Conservation (phyloP, 1,284 basidiomycete species). For the Malassezia japonica region DNA sequence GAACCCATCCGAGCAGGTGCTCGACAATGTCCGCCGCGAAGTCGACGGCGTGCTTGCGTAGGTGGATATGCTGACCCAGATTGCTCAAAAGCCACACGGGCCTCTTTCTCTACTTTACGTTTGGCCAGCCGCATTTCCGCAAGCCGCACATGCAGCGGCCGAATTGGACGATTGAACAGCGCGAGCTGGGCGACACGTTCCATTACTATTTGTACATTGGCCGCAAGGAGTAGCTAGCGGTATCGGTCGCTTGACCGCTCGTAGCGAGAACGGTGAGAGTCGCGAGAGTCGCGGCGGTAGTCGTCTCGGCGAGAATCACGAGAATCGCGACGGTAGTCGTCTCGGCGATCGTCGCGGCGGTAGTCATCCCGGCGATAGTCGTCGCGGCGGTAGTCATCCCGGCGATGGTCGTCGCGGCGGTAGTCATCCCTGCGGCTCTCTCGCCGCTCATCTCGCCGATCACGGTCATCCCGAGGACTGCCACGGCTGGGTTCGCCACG, state of each 20-base stretch:
- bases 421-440: too few relatives aligned
- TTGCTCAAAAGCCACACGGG: slow-evolving; percentile 29
- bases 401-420: too few relatives aligned
- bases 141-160: slow-evolving; percentile 24
- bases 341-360: neutral
- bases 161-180: slow-evolving; percentile 27
- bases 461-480: too few relatives aligned
- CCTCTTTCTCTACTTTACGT: slow-evolving; percentile 40
- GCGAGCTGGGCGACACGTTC: slow-evolving; percentile 35
- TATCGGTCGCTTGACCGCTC: too few relatives aligned
- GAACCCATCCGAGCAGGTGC: slow-evolving; percentile 28
- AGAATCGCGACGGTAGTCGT: neutral
- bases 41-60: slow-evolving; percentile 33
- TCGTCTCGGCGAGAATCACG: neutral
- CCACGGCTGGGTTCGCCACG: neutral
- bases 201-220: slow-evolving; percentile 43
- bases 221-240: slow-evolving; percentile 3
- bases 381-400: too few relatives aligned
- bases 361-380: too few relatives aligned
- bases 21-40: slow-evolving; percentile 22
- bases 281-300: neutral
- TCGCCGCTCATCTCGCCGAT: too few relatives aligned
- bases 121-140: slow-evolving; percentile 42
- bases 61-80: slow-evolving; percentile 5
- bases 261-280: neutral